These are phyloP conservation scores for Nicotiana tabacum DNA, from an alignment of 257 asterid genomes.

Conservation along the genomic window DNA sequence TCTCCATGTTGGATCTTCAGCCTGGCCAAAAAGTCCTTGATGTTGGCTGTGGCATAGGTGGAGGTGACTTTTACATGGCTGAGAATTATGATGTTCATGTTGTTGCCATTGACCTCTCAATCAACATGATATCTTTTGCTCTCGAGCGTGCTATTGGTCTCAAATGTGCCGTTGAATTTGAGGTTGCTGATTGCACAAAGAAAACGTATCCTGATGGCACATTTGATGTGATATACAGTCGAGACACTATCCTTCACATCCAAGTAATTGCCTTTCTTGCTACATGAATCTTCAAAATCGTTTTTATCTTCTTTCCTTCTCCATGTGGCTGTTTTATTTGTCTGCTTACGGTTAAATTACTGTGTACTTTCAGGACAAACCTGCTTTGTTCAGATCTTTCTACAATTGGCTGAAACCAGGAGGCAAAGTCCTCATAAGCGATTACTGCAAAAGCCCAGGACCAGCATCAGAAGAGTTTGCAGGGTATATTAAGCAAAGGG, in stretches of 20 bases:
- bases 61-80: constrained; percentile 98
- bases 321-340: background rate
- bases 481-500: constrained; percentile 15
- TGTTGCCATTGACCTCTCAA: constrained; percentile 84
- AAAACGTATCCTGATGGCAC: constrained; percentile 71
- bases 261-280: constrained; percentile 40
- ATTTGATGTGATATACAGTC: constrained; percentile 86
- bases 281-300: constrained; percentile 2
- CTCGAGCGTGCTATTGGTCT: constrained; percentile 87
- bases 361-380: constrained; percentile 66
- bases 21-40: constrained; percentile 92
- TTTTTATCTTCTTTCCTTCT: background rate
- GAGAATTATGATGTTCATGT: constrained; percentile 86
- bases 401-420: constrained; percentile 98
- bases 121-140: constrained; percentile 92
- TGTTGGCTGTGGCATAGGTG: constrained; percentile 99
- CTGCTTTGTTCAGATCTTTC: constrained; percentile 75
- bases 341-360: background rate
- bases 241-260: constrained; percentile 93
- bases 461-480: constrained; percentile 12
- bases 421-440: constrained; percentile 83
- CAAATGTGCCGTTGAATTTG: constrained; percentile 86
- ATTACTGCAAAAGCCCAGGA: constrained; percentile 34
- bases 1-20: constrained; percentile 64
- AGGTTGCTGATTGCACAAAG: constrained; percentile 96